A percentile compares a stretch with the other conserved stretches of the same genome.
Evolutionary conservation across 1,284 basidiomycete species (phyloP).

Genomic region (Ganoderma resinaceum): DNA sequence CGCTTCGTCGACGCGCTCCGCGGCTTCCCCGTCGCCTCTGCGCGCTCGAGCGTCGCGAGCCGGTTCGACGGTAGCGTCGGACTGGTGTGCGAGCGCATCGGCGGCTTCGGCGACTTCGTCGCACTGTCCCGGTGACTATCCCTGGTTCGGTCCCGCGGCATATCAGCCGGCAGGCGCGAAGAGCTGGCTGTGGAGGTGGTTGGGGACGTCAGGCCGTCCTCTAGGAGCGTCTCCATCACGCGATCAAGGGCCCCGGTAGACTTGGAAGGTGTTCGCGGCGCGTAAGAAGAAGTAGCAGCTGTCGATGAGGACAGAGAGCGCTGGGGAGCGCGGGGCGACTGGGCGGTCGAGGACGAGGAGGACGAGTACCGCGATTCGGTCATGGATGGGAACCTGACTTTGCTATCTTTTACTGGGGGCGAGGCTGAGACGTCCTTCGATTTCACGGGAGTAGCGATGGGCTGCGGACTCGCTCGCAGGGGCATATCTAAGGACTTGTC

Average conservation of each 20-base stretch:
- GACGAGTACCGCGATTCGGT: conserved; percentile 40
- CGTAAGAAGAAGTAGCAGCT: conserved; percentile 37
- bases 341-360: conserved; percentile 32
- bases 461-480: conserved; percentile 28
- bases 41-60: conserved; percentile 34
- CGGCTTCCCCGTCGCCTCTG: conserved; percentile 25
- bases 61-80: conserved; percentile 47
- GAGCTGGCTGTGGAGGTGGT: conserved; percentile 29
- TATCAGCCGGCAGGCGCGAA: conserved; percentile 40
- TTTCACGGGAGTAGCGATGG: conserved; percentile 20
- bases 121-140: conserved; percentile 43
- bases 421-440: conserved; percentile 10
- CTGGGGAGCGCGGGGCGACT: conserved; percentile 35
- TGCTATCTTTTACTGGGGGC: conserved; percentile 20
- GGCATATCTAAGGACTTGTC: conserved; percentile 30
- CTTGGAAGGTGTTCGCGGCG: conserved; percentile 39
- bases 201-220: conserved; percentile 47
- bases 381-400: conserved; percentile 43
- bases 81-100: conserved; percentile 60
- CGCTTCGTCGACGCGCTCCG: conserved; percentile 10
- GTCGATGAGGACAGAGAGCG: conserved; percentile 41
- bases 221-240: conserved; percentile 58
- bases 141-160: conserved; percentile 43
- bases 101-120: conserved; percentile 56
- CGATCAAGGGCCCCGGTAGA: conserved; percentile 49